A percentile compares a stretch with the other conserved stretches of the same genome.
phyloP scores from a whole-genome alignment of 2,329 filamentous ascomycete genomes.

The Beauveria bassiana region DNA sequence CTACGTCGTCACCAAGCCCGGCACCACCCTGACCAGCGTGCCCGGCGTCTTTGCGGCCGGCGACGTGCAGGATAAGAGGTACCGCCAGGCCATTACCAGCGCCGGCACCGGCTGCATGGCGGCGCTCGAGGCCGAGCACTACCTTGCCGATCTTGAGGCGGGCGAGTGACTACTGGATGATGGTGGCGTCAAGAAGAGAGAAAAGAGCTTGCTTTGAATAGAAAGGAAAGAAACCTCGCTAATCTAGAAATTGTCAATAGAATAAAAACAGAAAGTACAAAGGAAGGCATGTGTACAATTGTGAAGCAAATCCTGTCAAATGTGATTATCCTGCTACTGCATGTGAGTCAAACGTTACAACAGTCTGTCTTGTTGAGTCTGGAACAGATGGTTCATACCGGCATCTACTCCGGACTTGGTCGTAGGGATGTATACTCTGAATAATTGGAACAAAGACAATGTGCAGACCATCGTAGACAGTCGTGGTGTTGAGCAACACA shows the following conservation, averaged over 20 bases:
- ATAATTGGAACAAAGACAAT: no score
- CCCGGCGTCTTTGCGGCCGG: slow-evolving; percentile 93
- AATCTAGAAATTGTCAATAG: not conserved
- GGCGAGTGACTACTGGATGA: slow-evolving; percentile 17
- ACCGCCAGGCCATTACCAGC: slow-evolving; percentile 95
- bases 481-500: no score
- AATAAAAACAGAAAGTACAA: not conserved
- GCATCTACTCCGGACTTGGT: no score
- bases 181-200: not conserved
- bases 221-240: not conserved
- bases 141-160: slow-evolving; percentile 66
- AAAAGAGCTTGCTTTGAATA: slow-evolving; percentile 4
- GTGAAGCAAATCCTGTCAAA: not conserved
- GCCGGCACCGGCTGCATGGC: slow-evolving; percentile 94
- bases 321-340: not conserved
- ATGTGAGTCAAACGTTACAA: not conserved
- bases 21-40: slow-evolving; percentile 79
- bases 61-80: slow-evolving; percentile 97
- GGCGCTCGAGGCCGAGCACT: slow-evolving; percentile 93
- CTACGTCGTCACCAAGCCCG: slow-evolving; percentile 83
- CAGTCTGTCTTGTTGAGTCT: no score
- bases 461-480: no score
- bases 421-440: no score
- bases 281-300: not conserved
- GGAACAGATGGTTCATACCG: no score